Percentiles rank a stretch among this genome's conserved stretches.
phyloP scores from a whole-genome alignment of 2,329 filamentous ascomycete species.

The Parafenestella ontariensis region DNA sequence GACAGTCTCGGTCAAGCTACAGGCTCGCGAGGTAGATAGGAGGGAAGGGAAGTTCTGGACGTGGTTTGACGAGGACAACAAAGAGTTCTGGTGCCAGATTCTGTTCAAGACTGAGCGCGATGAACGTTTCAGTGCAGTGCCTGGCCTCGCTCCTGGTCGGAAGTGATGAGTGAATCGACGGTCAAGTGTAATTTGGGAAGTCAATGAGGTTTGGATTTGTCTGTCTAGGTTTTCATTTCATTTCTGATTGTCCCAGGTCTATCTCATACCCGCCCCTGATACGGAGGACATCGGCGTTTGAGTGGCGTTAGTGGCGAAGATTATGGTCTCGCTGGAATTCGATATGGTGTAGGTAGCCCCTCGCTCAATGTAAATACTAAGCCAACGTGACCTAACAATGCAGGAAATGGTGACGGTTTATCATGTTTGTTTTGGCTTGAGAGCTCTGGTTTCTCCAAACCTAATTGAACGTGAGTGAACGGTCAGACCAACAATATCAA shows the following conservation, averaged over 20 bases:
- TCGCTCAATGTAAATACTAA: constrained; percentile 6
- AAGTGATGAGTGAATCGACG: constrained; percentile 28
- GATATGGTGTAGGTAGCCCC: constrained; percentile 34
- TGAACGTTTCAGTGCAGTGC: constrained; percentile 78
- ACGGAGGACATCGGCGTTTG: constrained; percentile 5
- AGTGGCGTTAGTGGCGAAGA: constrained; percentile 19
- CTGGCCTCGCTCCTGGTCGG: constrained; percentile 64
- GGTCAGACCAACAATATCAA: neutral
- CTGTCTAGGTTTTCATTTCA: neutral
- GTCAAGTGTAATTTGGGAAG: constrained; percentile 1
- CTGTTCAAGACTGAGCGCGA: constrained; percentile 99
- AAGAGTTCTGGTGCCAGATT: constrained; percentile 97
- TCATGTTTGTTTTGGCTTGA: neutral
- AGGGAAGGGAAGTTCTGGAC: constrained; percentile 87
- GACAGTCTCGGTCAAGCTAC: constrained; percentile 95
- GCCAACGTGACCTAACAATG: constrained; percentile 22
- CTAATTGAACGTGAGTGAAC: neutral
- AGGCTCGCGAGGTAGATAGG: constrained; percentile 89
- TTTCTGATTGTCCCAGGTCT: neutral
- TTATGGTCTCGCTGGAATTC: neutral
- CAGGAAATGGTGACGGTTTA: constrained; percentile 1
- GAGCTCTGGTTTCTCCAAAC: neutral
- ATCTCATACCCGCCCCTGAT: neutral
- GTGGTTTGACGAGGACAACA: constrained; percentile 94
- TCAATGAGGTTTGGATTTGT: neutral